Conservation (phyloP, 1,284 basidiomycete genomes). For the Phylloboletellus chloephorus region DNA sequence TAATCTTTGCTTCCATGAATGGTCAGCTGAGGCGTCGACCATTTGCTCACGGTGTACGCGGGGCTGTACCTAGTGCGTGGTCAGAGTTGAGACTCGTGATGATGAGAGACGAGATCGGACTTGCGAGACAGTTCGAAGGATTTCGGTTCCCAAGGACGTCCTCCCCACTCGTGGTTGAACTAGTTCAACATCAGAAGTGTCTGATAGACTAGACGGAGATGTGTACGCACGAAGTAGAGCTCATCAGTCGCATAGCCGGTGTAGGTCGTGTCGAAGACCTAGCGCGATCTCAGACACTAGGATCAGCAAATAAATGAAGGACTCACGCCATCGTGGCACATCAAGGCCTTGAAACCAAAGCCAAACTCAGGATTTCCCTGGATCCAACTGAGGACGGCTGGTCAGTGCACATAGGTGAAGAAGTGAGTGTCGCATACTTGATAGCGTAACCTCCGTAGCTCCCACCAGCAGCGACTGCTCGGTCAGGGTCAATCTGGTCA, state of each 20-base stretch:
- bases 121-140: constrained; percentile 51
- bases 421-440: constrained; percentile 46
- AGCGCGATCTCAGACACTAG: constrained; percentile 2
- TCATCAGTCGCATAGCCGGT: constrained; percentile 81
- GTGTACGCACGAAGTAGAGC: constrained; percentile 69
- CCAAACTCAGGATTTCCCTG: constrained; percentile 85
- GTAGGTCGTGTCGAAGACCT: constrained; percentile 69
- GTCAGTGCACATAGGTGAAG: background rate
- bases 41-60: constrained; percentile 73
- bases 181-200: constrained; percentile 23
- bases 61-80: constrained; percentile 54
- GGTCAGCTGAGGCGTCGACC: constrained; percentile 79
- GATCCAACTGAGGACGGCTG: constrained; percentile 66
- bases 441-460: constrained; percentile 82
- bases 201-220: background rate
- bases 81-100: background rate
- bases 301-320: constrained; percentile 3
- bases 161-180: constrained; percentile 84
- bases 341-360: constrained; percentile 84
- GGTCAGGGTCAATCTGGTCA: constrained; percentile 68
- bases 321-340: constrained; percentile 82
- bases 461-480: constrained; percentile 77
- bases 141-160: constrained; percentile 69
- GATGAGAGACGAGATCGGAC: constrained; percentile 31
- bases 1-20: constrained; percentile 88